Conservation (phyloP, 2,329 filamentous ascomycete genomes). For the Ascochyta fabae region DNA sequence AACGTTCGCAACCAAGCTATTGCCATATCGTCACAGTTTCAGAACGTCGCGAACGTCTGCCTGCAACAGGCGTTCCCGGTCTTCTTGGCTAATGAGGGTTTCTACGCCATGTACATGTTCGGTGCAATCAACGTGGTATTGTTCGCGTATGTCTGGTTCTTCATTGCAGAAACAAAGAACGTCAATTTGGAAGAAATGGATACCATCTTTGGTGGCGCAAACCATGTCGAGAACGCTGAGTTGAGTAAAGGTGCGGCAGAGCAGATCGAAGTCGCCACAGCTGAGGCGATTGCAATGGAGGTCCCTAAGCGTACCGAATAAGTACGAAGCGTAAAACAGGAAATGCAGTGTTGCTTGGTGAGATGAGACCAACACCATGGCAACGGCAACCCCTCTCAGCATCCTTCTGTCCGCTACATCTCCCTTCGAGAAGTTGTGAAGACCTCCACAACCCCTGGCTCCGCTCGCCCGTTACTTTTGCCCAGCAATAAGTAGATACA, state of each 20-base stretch:
- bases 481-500: not conserved
- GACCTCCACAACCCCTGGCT: not conserved
- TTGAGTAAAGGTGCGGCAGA: not conserved
- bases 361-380: not conserved
- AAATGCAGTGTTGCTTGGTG: no score
- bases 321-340: not conserved
- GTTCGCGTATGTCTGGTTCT: not conserved
- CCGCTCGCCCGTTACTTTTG: not conserved
- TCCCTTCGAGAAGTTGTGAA: no score
- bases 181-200: constrained; percentile 3
- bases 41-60: constrained; percentile 2
- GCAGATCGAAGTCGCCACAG: not conserved
- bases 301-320: not conserved
- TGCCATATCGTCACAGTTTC: constrained; percentile 4
- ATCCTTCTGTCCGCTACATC: not conserved
- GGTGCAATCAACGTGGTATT: not conserved
- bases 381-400: not conserved
- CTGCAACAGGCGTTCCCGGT: constrained; percentile 6
- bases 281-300: not conserved
- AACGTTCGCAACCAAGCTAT: constrained; percentile 60
- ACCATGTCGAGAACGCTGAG: constrained; percentile 4
- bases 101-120: constrained; percentile 9
- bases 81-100: not conserved
- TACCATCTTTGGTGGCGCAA: not conserved
- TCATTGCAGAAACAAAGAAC: constrained; percentile 4